These are phyloP conservation scores for Beauveria pseudobassiana DNA, from an alignment of 2,329 filamentous ascomycete genomes.

Conservation along the genomic window DNA sequence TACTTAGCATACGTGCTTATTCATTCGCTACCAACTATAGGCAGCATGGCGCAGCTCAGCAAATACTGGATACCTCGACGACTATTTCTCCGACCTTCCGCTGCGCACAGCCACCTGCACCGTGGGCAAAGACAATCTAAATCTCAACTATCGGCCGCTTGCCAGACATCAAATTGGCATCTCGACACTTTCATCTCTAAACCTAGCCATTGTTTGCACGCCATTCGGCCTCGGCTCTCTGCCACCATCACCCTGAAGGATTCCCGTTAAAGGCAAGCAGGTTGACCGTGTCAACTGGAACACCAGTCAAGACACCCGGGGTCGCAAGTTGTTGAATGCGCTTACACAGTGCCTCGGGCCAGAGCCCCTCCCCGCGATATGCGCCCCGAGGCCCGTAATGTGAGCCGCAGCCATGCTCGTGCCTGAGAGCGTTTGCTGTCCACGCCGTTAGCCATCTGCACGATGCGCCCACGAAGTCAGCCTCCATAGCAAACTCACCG, in stretches of 20 bases:
- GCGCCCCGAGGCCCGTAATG: conserved; percentile 30
- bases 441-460: background rate
- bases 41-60: background rate
- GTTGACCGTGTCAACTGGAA: conserved; percentile 38
- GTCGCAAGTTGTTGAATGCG: conserved; percentile 36
- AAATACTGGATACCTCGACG: background rate
- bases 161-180: too few relatives aligned
- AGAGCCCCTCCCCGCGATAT: too few relatives aligned
- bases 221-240: too few relatives aligned
- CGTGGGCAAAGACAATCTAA: background rate
- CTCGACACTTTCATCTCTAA: too few relatives aligned
- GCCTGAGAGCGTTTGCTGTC: conserved; percentile 29
- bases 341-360: conserved; percentile 34
- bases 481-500: conserved; percentile 13
- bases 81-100: too few relatives aligned
- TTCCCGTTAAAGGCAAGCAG: conserved; percentile 45
- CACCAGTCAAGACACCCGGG: conserved; percentile 29
- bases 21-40: background rate
- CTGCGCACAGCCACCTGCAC: background rate
- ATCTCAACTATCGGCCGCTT: background rate
- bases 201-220: too few relatives aligned
- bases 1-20: background rate
- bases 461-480: background rate
- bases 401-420: conserved; percentile 41
- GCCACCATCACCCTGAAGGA: background rate